phyloP scores from a whole-genome alignment of 2,329 filamentous ascomycete species.

The Aspergillus felis region DNA sequence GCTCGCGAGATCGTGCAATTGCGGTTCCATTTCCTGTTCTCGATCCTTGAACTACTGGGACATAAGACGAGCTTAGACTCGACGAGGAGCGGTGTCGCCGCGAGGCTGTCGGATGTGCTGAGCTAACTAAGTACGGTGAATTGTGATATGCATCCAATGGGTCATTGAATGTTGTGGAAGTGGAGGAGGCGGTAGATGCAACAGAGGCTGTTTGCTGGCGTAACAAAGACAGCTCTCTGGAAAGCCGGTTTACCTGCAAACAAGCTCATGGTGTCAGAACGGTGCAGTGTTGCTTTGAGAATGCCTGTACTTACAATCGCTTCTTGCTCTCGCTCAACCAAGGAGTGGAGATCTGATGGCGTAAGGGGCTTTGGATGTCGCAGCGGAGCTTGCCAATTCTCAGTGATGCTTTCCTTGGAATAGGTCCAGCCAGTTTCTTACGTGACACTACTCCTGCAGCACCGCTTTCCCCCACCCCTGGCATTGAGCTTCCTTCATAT shows the following conservation, averaged over 20 bases:
- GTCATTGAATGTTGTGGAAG: conserved; percentile 50
- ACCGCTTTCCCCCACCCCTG: conserved; percentile 29
- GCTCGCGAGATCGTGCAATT: conserved; percentile 43
- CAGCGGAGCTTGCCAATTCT: conserved; percentile 58
- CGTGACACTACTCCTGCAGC: conserved; percentile 39
- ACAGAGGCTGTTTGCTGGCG: conserved; percentile 64
- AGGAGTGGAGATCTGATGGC: conserved; percentile 78
- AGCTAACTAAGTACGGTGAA: conserved; percentile 41
- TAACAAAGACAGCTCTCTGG: conserved; percentile 81
- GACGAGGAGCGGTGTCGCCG: conserved; percentile 56
- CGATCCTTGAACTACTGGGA: conserved; percentile 33
- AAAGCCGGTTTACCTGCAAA: conserved; percentile 80
- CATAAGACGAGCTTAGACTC: conserved; percentile 47
- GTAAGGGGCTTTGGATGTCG: conserved; percentile 85
- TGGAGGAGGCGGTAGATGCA: conserved; percentile 57
- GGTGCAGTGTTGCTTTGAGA: background rate
- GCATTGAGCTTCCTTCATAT: conserved; percentile 22
- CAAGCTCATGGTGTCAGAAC: background rate
- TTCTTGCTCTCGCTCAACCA: conserved; percentile 94
- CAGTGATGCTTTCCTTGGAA: background rate
- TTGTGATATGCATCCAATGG: conserved; percentile 41
- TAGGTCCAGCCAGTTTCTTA: conserved; percentile 17
- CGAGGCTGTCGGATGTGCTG: conserved; percentile 51
- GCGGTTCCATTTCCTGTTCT: conserved; percentile 37
- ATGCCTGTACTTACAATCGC: conserved; percentile 63